Base-by-base conservation (phyloP, 441 rosid species). In the Raphanus hybrid region DNA sequence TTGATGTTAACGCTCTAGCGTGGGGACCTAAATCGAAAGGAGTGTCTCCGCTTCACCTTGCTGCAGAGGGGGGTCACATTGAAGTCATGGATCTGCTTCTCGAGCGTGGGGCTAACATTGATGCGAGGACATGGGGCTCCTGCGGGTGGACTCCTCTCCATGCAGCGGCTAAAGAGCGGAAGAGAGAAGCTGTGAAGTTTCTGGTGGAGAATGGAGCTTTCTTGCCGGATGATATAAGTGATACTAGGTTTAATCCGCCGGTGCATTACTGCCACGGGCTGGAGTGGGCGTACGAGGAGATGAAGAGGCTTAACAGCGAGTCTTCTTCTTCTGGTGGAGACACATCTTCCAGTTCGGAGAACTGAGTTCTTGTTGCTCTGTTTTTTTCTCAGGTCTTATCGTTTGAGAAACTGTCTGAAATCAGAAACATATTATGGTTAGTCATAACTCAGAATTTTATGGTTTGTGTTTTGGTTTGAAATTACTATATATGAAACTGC, bases 121-220 rank as follows among this genome's bases (percentile, higher is more conserved):
- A 93, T 78, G 93, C 98, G 2, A 88, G 98, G 77, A 89, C 96
- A 5, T 83, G 83, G 89, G 98, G 98, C 67, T 91, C 93, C 9
- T 93, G 98, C 81, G 94, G 96, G 67, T 93, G 98, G 98, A 93
- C 98, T 5, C 98, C 98, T 4, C 94, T 93, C 62, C 98, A 93
- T 32, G 81, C 86, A 1, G 97, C 98, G 10, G 90, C 92, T 11
- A 90, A 93, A 78, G 98, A 89, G 78, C 75, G 92, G 75, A 90
- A 91, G 88, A 90, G 79, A 71, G 90, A 84, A 75, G 98, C 98
- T 1, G 89, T 91, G 63, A 91, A 88, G 79, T 90, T 84, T 80
- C 87, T 93, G 43, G 70, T 93, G 41, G 94, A 87, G 80, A 93
- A 90, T 66, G 97, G 98, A 1, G 97, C 98, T 37, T 93, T 90